These are phyloP conservation scores for Camptophora hylomeconis DNA, from an alignment of 2,329 filamentous ascomycete genomes.

Conservation along the genomic window DNA sequence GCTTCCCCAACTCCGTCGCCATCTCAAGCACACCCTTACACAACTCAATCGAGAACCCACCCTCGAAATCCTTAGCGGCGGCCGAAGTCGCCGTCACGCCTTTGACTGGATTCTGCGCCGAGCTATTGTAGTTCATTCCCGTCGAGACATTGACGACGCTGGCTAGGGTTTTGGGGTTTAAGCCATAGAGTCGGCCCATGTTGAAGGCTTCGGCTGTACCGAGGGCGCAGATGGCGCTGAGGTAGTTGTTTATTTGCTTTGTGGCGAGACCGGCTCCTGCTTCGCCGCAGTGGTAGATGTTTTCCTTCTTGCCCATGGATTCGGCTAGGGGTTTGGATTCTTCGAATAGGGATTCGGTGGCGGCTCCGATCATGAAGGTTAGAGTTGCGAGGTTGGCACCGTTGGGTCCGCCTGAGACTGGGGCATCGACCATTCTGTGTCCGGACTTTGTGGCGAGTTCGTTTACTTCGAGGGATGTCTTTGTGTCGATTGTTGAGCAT, in stretches of 20 bases:
- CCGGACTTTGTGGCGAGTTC: conserved; percentile 17
- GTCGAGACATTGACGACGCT: conserved; percentile 18
- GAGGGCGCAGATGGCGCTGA: conserved; percentile 17
- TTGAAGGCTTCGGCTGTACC: conserved; percentile 20
- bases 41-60: conserved; percentile 41
- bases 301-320: conserved; percentile 38
- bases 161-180: conserved; percentile 19
- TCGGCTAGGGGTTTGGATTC: conserved; percentile 27
- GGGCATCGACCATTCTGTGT: conserved; percentile 39
- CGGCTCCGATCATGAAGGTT: conserved; percentile 43
- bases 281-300: conserved; percentile 21
- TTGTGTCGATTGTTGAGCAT: conserved; percentile 44
- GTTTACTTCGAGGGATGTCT: conserved; percentile 34
- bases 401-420: conserved; percentile 39
- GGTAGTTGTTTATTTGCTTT: conserved; percentile 22
- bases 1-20: conserved; percentile 41
- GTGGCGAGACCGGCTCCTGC: conserved; percentile 20
- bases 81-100: conserved; percentile 30
- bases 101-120: conserved; percentile 19
- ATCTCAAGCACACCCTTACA: conserved; percentile 48
- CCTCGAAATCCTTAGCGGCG: conserved; percentile 25
- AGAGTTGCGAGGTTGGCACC: conserved; percentile 40
- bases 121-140: conserved; percentile 19
- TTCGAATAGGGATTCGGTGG: conserved; percentile 24
- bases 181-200: conserved; percentile 19